phyloP scores from a whole-genome alignment of 2,329 filamentous ascomycete genomes.

The Colletotrichum cuscutae region DNA sequence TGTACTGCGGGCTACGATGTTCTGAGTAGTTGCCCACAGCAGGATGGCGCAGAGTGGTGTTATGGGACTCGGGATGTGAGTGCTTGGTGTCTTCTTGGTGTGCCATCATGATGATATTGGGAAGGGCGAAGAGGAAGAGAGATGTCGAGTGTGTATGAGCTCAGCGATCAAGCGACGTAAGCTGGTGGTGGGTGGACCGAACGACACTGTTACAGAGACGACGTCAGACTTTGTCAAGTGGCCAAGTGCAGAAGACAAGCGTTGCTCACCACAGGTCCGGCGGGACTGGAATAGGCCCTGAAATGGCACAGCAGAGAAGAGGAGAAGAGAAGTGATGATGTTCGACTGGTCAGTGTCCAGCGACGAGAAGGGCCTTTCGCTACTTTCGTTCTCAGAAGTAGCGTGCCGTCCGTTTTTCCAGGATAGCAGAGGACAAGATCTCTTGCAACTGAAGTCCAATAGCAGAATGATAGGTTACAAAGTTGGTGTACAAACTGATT shows the following conservation, averaged over 20 bases:
- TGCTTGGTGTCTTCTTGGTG: background rate
- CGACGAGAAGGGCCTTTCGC: background rate
- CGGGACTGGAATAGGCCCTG: background rate
- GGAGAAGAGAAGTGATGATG: background rate
- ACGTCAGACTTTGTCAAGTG: background rate
- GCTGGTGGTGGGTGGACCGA: background rate
- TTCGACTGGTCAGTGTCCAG: background rate
- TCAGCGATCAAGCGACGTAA: conserved; percentile 5
- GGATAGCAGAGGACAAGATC: background rate
- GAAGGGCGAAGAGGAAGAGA: background rate
- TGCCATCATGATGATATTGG: background rate
- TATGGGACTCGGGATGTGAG: background rate
- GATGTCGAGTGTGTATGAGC: background rate
- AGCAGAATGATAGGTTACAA: no score
- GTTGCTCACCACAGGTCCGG: background rate
- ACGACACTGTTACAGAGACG: background rate
- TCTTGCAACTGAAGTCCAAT: background rate
- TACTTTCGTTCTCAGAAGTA: background rate
- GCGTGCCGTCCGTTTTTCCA: conserved; percentile 5
- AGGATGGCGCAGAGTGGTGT: background rate
- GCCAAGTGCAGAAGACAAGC: background rate
- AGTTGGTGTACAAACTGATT: background rate
- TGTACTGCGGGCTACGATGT: conserved; percentile 21
- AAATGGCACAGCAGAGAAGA: background rate
- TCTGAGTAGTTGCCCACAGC: conserved; percentile 6